phyloP scores from a whole-genome alignment of 768 basidiomycete genomes.

The Rhizopogon vinicolor region DNA sequence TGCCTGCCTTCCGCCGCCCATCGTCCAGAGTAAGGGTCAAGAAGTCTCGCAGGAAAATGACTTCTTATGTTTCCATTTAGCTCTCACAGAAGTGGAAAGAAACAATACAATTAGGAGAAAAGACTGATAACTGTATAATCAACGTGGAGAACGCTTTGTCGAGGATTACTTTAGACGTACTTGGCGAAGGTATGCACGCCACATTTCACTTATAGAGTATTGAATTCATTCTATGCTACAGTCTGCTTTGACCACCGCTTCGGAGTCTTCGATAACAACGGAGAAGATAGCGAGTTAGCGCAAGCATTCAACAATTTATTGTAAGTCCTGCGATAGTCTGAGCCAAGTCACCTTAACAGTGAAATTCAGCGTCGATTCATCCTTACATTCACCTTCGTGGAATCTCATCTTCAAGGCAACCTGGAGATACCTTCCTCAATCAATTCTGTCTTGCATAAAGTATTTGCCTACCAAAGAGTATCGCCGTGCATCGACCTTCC shows the following conservation, averaged over 20 bases:
- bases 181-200: slow-evolving; percentile 19
- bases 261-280: slow-evolving; percentile 11
- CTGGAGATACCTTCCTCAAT: slow-evolving; percentile 24
- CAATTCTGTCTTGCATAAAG: slow-evolving; percentile 17
- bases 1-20: slow-evolving; percentile 18
- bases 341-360: not conserved
- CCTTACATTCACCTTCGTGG: slow-evolving; percentile 14
- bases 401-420: slow-evolving; percentile 22
- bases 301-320: slow-evolving; percentile 13
- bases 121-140: slow-evolving; percentile 7
- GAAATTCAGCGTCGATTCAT: slow-evolving; percentile 15
- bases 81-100: slow-evolving; percentile 20
- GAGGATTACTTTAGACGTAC: slow-evolving; percentile 21
- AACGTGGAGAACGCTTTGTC: slow-evolving; percentile 17
- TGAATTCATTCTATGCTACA: not conserved
- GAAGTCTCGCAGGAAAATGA: not conserved
- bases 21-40: slow-evolving; percentile 10
- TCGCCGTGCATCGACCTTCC: slow-evolving; percentile 22
- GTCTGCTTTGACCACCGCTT: slow-evolving; percentile 17
- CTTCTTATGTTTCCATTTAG: slow-evolving; percentile 7
- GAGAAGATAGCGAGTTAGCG: slow-evolving; percentile 7
- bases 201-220: not conserved
- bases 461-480: slow-evolving; percentile 25
- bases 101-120: slow-evolving; percentile 2
- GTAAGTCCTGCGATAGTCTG: slow-evolving; percentile 1